A percentile compares a stretch with the other conserved stretches of the same genome.
phyloP scores from a whole-genome alignment of 2,329 filamentous ascomycete species.

The Cercospora sp. region DNA sequence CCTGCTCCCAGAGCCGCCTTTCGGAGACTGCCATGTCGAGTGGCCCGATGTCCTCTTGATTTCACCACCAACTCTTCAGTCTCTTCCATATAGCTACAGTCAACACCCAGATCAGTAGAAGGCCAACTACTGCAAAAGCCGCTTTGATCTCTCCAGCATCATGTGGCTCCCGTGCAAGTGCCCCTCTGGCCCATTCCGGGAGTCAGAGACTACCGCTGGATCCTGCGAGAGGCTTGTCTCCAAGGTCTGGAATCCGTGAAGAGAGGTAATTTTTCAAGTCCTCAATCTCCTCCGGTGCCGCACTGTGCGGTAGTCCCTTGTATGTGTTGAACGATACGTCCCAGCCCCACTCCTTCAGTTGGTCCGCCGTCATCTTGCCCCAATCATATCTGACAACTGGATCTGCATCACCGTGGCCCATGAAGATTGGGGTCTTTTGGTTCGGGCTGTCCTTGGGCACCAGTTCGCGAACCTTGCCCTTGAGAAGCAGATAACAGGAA shows the following conservation, averaged over 20 bases:
- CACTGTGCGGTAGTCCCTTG: constrained; percentile 73
- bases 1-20: neutral
- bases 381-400: constrained; percentile 68
- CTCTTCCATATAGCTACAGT: constrained; percentile 30
- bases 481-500: constrained; percentile 76
- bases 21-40: neutral
- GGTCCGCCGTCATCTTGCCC: constrained; percentile 66
- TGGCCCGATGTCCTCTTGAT: neutral
- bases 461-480: constrained; percentile 62
- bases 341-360: constrained; percentile 69
- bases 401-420: constrained; percentile 84
- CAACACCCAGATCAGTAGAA: constrained; percentile 33
- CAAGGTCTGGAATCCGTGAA: constrained; percentile 53
- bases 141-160: constrained; percentile 36
- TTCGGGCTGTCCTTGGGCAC: constrained; percentile 52
- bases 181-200: constrained; percentile 19
- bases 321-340: constrained; percentile 77
- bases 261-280: constrained; percentile 70
- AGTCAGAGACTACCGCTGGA: constrained; percentile 33
- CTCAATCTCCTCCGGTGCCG: constrained; percentile 75
- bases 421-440: constrained; percentile 74
- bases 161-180: constrained; percentile 31
- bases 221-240: constrained; percentile 35
- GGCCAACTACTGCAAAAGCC: constrained; percentile 30
- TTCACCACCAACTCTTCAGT: constrained; percentile 16